These are phyloP conservation scores for Alternaria conjuncta DNA, from an alignment of 2,329 filamentous ascomycete species.

Conservation along the genomic window DNA sequence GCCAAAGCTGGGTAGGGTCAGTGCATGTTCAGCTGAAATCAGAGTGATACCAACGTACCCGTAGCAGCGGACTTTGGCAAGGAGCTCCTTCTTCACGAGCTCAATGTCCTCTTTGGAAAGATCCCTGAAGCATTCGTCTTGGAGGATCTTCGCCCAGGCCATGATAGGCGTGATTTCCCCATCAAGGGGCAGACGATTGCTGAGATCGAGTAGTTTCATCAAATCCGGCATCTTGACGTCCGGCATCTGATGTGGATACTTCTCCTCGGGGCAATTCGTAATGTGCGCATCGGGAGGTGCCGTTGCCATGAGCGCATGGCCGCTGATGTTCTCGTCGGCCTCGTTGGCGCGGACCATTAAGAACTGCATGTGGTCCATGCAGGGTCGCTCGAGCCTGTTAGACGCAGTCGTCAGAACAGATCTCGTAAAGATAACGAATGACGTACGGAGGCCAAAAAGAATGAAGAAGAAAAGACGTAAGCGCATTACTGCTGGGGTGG, in stretches of 20 bases:
- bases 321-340: constrained; percentile 67
- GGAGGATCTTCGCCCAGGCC: constrained; percentile 85
- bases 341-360: constrained; percentile 67
- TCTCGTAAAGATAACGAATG: constrained; percentile 26
- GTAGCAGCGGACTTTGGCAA: constrained; percentile 86
- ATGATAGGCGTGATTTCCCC: constrained; percentile 95
- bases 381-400: constrained; percentile 83
- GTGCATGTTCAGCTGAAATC: neutral
- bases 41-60: constrained; percentile 66
- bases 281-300: constrained; percentile 77
- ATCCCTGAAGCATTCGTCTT: constrained; percentile 63
- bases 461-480: constrained; percentile 26
- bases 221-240: constrained; percentile 76
- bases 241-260: constrained; percentile 75
- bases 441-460: constrained; percentile 33
- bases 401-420: constrained; percentile 40
- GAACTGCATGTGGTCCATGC: constrained; percentile 88
- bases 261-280: constrained; percentile 60
- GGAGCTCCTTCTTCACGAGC: constrained; percentile 74
- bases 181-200: constrained; percentile 79
- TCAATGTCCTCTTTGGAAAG: constrained; percentile 73
- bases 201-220: constrained; percentile 81
- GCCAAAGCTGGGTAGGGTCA: constrained; percentile 61
- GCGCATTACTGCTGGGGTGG: constrained; percentile 47
- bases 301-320: constrained; percentile 91